These are phyloP conservation scores for Pyracantha coccinea DNA, from an alignment of 331 rosid species.

Conservation along the genomic window DNA sequence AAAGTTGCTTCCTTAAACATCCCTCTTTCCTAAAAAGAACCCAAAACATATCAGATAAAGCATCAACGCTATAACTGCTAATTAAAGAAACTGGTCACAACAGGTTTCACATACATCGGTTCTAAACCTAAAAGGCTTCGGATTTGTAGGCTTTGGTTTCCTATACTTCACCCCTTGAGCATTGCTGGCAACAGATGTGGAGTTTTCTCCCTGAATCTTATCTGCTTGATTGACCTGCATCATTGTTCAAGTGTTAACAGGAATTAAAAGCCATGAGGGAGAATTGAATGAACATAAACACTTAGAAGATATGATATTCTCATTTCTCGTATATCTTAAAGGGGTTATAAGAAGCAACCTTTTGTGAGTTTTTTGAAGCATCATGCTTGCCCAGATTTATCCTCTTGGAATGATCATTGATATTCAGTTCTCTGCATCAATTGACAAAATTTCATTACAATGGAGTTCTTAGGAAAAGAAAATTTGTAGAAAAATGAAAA, in stretches of 20 bases:
- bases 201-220: conserved; percentile 38
- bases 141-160: conserved; percentile 79
- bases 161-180: conserved; percentile 56
- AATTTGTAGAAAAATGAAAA: background rate
- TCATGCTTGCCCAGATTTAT: conserved; percentile 36
- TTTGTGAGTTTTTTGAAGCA: conserved; percentile 23
- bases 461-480: conserved; percentile 10
- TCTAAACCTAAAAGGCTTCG: conserved; percentile 92
- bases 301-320: background rate
- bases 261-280: background rate
- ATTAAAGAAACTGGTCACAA: conserved; percentile 4
- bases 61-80: background rate
- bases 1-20: conserved; percentile 79
- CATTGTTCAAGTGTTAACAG: background rate
- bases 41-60: conserved; percentile 2
- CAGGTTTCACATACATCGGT: conserved; percentile 62
- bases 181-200: conserved; percentile 16
- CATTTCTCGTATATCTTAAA: background rate
- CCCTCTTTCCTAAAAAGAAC: conserved; percentile 63
- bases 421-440: conserved; percentile 31
- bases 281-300: background rate
- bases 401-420: conserved; percentile 13
- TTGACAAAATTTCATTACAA: background rate
- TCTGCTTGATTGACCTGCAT: conserved; percentile 24
- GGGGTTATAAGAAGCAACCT: conserved; percentile 33